Evolutionary conservation across 73 alveolate species (phyloP).

Genomic region (Paramecium tetraurelia): DNA sequence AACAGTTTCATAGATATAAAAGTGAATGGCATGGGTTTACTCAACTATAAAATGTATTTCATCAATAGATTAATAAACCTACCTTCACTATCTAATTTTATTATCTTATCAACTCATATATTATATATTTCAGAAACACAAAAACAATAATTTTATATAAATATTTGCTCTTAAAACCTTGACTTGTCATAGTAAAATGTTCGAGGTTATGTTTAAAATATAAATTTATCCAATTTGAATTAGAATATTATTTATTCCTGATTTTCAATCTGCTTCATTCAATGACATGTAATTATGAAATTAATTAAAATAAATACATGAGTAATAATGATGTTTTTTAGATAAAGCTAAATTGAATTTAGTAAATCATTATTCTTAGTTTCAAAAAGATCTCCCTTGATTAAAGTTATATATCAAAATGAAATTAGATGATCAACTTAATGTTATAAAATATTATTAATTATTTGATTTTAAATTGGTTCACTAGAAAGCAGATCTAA

Average conservation of each 20-base stretch:
- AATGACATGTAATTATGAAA: neutral
- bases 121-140: too few species aligned
- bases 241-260: neutral
- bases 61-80: too few species aligned
- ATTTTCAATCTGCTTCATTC: neutral
- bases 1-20: too few species aligned
- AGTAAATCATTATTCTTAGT: neutral
- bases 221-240: too few species aligned
- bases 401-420: neutral
- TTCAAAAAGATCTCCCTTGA: neutral
- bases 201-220: too few species aligned
- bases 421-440: neutral
- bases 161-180: too few species aligned
- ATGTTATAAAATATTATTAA: neutral
- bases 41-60: too few species aligned
- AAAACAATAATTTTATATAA: too few species aligned
- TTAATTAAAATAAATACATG: neutral
- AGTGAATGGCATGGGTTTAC: too few species aligned
- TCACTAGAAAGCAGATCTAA: neutral
- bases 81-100: too few species aligned
- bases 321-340: neutral
- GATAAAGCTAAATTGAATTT: neutral
- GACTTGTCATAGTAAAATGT: too few species aligned
- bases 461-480: neutral
- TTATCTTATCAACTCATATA: too few species aligned